phyloP scores from a whole-genome alignment of 176 grass and related monocot species.

The Eleusine indica region DNA sequence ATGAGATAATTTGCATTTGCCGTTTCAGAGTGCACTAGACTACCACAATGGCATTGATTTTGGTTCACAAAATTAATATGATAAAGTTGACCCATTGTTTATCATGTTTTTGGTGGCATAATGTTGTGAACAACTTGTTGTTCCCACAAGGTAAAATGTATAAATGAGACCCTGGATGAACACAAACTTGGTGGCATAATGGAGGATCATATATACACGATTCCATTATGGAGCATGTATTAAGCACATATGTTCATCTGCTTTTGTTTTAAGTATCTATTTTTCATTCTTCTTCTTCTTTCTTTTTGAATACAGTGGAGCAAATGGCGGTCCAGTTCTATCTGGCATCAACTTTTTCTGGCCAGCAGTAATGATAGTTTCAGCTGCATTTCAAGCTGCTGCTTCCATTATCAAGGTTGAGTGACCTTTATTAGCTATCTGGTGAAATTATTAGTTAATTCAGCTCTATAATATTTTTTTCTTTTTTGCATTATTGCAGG shows the following conservation, averaged over 20 bases:
- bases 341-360: constrained; percentile 69
- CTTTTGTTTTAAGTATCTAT: constrained; percentile 30
- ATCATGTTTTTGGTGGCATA: constrained; percentile 12
- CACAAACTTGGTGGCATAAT: not conserved
- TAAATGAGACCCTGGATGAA: constrained; percentile 3
- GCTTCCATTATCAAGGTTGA: constrained; percentile 95
- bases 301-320: constrained; percentile 65
- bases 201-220: not conserved
- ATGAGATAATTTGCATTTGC: constrained; percentile 20
- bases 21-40: constrained; percentile 23
- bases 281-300: constrained; percentile 14
- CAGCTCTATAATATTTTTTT: constrained; percentile 27
- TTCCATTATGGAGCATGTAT: not conserved
- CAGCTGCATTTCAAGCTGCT: constrained; percentile 80
- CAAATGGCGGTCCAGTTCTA: constrained; percentile 57
- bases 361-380: constrained; percentile 85
- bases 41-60: not conserved
- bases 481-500: constrained; percentile 44
- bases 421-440: constrained; percentile 15
- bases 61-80: constrained; percentile 6
- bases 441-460: constrained; percentile 23
- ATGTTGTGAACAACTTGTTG: not conserved
- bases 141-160: constrained; percentile 28
- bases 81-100: constrained; percentile 6
- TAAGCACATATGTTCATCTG: constrained; percentile 1